phyloP scores from a whole-genome alignment of 345 rosid species.

The Atalantia buxifolia region DNA sequence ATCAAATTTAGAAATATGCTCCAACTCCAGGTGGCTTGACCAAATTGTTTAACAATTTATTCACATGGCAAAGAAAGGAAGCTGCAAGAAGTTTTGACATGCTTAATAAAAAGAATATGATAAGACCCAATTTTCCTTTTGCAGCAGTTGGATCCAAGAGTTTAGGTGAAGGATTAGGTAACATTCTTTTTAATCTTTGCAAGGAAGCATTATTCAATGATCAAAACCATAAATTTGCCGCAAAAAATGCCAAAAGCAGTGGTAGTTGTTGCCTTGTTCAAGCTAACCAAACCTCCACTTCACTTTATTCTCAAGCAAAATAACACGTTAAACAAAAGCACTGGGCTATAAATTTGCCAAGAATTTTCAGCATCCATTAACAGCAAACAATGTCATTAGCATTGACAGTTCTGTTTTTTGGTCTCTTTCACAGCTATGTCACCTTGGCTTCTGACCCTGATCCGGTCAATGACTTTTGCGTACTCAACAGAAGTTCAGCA shows the following conservation, averaged over 20 bases:
- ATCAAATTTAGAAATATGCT: background rate
- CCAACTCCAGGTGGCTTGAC: background rate
- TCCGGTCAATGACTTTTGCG: conserved; percentile 73
- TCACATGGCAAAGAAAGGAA: background rate
- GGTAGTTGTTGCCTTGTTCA: background rate
- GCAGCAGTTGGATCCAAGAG: conserved; percentile 1
- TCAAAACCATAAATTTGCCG: conserved; percentile 13
- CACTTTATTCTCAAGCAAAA: conserved; percentile 30
- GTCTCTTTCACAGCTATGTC: conserved; percentile 24
- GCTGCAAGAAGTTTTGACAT: background rate
- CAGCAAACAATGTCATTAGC: conserved; percentile 19
- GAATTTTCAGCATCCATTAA: background rate
- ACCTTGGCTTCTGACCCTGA: conserved; percentile 71
- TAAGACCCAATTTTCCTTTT: background rate
- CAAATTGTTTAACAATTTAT: background rate
- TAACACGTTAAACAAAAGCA: background rate
- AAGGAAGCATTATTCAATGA: conserved; percentile 13
- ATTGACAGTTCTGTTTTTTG: conserved; percentile 10
- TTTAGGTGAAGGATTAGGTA: conserved; percentile 6
- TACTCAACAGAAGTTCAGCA: conserved; percentile 28
- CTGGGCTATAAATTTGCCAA: conserved; percentile 5
- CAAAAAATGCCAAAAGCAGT: background rate
- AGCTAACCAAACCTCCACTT: conserved; percentile 24
- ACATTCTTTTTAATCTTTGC: conserved; percentile 5
- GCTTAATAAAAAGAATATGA: background rate